These are phyloP conservation scores for Coemansia sp. DNA, from an alignment of 192 early-diverging fungal genomes.

Conservation along the genomic window DNA sequence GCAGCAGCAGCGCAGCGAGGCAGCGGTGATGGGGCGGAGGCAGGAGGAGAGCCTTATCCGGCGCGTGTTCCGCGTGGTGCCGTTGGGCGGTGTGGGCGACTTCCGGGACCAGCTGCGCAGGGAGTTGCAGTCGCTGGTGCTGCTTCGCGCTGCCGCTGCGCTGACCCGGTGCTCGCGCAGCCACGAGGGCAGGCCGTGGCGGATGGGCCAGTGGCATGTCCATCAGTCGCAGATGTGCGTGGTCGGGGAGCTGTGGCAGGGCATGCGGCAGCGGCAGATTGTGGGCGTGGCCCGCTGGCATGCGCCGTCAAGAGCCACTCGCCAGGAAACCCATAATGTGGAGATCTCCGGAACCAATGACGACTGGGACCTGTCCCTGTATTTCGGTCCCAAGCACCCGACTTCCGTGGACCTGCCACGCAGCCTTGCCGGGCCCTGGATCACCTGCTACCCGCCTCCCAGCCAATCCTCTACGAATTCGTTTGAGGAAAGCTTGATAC, in stretches of 20 bases:
- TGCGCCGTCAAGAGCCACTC: no score
- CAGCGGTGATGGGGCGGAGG: constrained; percentile 2
- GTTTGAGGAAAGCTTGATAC: constrained; percentile 35
- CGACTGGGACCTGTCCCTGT: constrained; percentile 29
- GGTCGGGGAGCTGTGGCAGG: constrained; percentile 47
- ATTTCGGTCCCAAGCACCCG: constrained; percentile 51
- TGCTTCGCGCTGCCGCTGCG: constrained; percentile 41
- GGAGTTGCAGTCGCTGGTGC: constrained; percentile 41
- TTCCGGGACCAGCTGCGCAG: constrained; percentile 47
- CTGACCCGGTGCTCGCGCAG: constrained; percentile 25
- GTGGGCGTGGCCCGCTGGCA: constrained; percentile 43
- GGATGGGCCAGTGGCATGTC: constrained; percentile 45
- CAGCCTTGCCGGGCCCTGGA: constrained; percentile 27
- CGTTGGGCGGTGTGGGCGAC: constrained; percentile 25
- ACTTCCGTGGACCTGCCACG: constrained; percentile 19
- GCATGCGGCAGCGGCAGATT: constrained; percentile 39
- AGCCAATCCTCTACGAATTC: background rate
- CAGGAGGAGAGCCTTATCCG: constrained; percentile 33
- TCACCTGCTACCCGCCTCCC: constrained; percentile 29
- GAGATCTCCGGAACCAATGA: background rate
- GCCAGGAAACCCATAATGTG: background rate
- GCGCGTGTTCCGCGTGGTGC: constrained; percentile 47
- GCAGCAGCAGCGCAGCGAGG: background rate
- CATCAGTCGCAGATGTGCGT: constrained; percentile 54
- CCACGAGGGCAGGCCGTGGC: constrained; percentile 5